Evolutionary conservation across 768 basidiomycete species (phyloP), one percentile per base, ranked within the genome.

Genomic region (Sistotremastrum niveocremeum): DNA sequence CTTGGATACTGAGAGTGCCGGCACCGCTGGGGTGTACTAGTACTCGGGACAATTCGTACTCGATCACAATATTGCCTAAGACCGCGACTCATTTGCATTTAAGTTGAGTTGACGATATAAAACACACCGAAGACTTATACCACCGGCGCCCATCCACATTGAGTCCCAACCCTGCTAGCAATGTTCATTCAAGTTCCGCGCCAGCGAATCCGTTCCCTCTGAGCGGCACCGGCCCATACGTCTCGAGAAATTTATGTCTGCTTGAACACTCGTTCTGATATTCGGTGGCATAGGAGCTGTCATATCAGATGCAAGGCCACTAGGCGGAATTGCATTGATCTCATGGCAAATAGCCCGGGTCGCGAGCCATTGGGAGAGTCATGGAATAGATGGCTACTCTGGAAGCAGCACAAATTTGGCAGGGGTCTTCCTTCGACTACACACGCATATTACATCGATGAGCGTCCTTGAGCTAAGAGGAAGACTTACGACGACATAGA

Each of bases 11-110:
- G 85, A 72, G 46, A 98, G 69, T 3, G 85, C 79, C 1, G 93
- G 95, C 46, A 99, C 81, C 33, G 84, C 89, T 0, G 91, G 94
- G 0, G 94, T 98, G 20, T 20, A 20, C 32, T 94, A 94, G 61
- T 94, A 98, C 62, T 99, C 95, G 0, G 95, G 93, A 57, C 98
- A 98, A 57, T 76, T 75, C 20, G 57, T 87, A 89, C 60, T 99
- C 95, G 44, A 77, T 84, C 95, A 97, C 95, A 62, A 95, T 94
- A 54, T 89, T 74, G n/a, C 86, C 88, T 89, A 39, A 49, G 10
- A 36, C 37, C 29, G 46, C 30, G 7, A 5, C 20, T 6, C 11
- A 11, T 37, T 35, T 12, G 36, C 9, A 35, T 9, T 46, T 48
- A 7, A 4, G 20, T 20, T 6, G 49, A 54, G 36, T 40, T 34